Base-by-base conservation (phyloP, 2,329 filamentous ascomycete genomes). In the Thermochaetoides dissita region DNA sequence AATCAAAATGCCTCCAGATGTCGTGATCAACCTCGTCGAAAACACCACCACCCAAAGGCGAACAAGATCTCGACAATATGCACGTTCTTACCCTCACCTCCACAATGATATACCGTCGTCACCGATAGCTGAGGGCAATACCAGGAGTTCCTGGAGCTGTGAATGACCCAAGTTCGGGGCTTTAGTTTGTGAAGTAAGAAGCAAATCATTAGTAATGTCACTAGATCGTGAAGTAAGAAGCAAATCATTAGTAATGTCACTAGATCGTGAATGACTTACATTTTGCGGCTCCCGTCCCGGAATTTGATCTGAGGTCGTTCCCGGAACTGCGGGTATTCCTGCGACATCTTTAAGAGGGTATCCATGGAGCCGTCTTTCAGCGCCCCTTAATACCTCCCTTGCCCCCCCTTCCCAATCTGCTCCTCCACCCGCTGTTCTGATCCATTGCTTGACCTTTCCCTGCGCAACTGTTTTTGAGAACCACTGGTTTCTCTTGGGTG, bases 1-100 rank as follows among this genome's bases (percentile, higher is more conserved):
- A 54, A 54, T 54, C 39, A 46, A 6, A 52, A 30, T 4, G 31
- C 33, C 29, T 29, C 47, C 39, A 47, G 51, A 54, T 54, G 48
- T 50, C 52, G 52, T 52, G 49, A 54, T 54, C 47, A 47, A 45
- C 42, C 45, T 52, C 42, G 39, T 10, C 35, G 46, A 52, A 51
- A 52, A 52, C 52, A 54, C 49, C 51, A 53, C 49, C 49, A 47
- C 47, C 48, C 45, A 43, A 41, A 48, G 30, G 44, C 41, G 36
- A 41, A 43, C 40, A 39, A 49, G 48, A 44, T 44, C 39, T 49
- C 45, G 39, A 40, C 40, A 36, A 41, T 38, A 42, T 24, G 38
- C 40, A 46, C 47, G 43, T 37, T 36, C 43, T 49, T 49, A 36
- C 35, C 37, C 46, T 33, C 34, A 39, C 45, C 40, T 47, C 42